These are phyloP conservation scores for Botryobasidium botryosum DNA, from an alignment of 768 basidiomycete genomes.

Conservation along the genomic window DNA sequence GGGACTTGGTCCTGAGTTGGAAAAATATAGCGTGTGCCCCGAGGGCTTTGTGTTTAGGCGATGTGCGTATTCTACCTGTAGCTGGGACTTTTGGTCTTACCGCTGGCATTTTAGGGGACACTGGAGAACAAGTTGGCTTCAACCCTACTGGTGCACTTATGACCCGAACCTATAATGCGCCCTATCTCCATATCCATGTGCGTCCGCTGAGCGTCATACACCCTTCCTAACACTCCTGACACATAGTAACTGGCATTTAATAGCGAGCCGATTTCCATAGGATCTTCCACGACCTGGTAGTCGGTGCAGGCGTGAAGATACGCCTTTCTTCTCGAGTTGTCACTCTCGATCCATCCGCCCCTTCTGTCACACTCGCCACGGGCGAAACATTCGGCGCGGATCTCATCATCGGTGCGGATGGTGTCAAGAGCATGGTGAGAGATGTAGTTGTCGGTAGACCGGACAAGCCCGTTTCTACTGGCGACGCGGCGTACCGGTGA, in stretches of 20 bases:
- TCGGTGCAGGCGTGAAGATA: constrained; percentile 5
- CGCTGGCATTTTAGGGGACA: constrained; percentile 22
- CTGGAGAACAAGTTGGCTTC: constrained; percentile 28
- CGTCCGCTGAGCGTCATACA: neutral
- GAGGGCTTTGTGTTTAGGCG: constrained; percentile 25
- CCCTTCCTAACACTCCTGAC: neutral
- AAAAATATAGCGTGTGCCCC: constrained; percentile 25
- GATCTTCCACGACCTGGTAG: constrained; percentile 31
- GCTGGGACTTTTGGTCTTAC: too few relatives aligned
- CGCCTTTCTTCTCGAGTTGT: constrained; percentile 10
- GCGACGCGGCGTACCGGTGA: constrained; percentile 39
- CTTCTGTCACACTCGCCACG: constrained; percentile 9
- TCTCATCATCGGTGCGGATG: constrained; percentile 22
- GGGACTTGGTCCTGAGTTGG: constrained; percentile 32
- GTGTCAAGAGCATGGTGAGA: constrained; percentile 34
- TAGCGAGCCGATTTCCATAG: constrained; percentile 33
- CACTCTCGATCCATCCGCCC: constrained; percentile 8
- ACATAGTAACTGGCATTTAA: neutral
- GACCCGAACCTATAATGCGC: constrained; percentile 31
- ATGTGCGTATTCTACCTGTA: too few relatives aligned
- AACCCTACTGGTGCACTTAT: constrained; percentile 26
- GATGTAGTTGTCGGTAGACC: constrained; percentile 32
- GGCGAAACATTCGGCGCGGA: constrained; percentile 12
- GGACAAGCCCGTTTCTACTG: constrained; percentile 32
- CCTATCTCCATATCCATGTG: constrained; percentile 31